Base-by-base conservation (phyloP, 495 filamentous ascomycete species). In the Penicillium angulare region DNA sequence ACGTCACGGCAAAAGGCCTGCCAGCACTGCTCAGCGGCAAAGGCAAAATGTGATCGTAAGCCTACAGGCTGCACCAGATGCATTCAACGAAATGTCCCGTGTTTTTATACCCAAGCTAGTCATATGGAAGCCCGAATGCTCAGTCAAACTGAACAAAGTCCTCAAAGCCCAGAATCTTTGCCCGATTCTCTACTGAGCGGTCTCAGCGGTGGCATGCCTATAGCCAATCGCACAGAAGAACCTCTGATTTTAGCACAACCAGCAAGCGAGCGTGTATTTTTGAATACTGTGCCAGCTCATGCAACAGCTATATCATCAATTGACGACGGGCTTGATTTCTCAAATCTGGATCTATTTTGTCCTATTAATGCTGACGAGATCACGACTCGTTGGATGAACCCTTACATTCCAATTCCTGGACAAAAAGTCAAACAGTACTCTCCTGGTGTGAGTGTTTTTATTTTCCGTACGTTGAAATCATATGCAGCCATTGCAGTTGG, bases 311-410 rank as follows among this genome's bases (percentile, higher is more conserved):
- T 21, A 10, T 20, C 17, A 10, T 27, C 22, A 5, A 15, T 15
- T 13, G 3, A 18, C 17, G 13, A 10, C 7, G 29, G 10, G 15
- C 47, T 63, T 21, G 40, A 66, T 15, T 69, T 69, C 8, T 39
- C 54, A 17, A 21, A 16, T 0, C 52, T 68, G 7, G 61, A 70
- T 12, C 60, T 79, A n/a, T 53, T 69, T 8, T 73, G 67, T 48
- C 67, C 71, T 3, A 74, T 76, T 40, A 63, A 78, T 48, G 65
- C 62, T 3, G 66, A 74, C 16, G 61, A 66, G 4, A 77, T 79
- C 44, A 69, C 62, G 13, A 74, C 74, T 43, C 75, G 75, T 24
- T 79, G 72, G 74, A 34, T 76, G 43, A 69, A 72, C 21, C 47
- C 69, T 6, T 77, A 69, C 39, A 70, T 77, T 41, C 74, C 71